Conservation (phyloP, 2,329 filamentous ascomycete species). For the Camillea tinctor region DNA sequence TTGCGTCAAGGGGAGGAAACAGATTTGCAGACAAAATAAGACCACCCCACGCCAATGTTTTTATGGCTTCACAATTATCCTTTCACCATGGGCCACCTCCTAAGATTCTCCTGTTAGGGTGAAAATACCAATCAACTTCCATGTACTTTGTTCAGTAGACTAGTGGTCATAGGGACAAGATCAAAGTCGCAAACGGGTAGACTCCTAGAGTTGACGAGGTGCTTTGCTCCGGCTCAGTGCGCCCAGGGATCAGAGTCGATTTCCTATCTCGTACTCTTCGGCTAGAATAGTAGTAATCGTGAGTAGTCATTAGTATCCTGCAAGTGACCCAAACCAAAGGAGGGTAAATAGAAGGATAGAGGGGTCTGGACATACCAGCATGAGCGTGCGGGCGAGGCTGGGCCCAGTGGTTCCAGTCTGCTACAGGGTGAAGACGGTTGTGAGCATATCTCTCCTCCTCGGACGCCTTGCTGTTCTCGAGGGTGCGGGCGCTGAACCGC, state of each 20-base stretch:
- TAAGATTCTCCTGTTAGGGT: neutral
- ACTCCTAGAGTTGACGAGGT: neutral
- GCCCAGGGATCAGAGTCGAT: conserved; percentile 15
- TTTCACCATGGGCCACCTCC: neutral
- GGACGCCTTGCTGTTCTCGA: conserved; percentile 20
- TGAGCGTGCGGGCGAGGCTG: conserved; percentile 5
- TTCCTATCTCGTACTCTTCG: conserved; percentile 26
- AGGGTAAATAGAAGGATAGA: neutral
- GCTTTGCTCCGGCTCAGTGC: neutral
- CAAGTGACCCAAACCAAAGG: neutral
- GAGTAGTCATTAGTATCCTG: neutral
- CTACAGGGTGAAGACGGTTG: conserved; percentile 3
- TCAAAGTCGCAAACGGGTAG: neutral
- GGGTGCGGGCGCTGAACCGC: conserved; percentile 10
- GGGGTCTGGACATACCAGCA: conserved; percentile 14
- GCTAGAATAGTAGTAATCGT: conserved; percentile 7
- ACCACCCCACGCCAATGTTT: too few relatives aligned
- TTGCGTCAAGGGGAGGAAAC: too few relatives aligned
- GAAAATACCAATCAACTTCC: neutral
- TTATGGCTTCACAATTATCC: neutral
- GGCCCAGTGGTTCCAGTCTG: conserved; percentile 19
- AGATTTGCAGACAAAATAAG: too few relatives aligned
- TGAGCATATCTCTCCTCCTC: conserved; percentile 12
- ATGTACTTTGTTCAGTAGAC: neutral
- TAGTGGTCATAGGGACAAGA: neutral